Evolutionary conservation across 805 yeast genomes (phyloP), one percentile per base, ranked within the genome.

Genomic region (Teunomyces tritomae): DNA sequence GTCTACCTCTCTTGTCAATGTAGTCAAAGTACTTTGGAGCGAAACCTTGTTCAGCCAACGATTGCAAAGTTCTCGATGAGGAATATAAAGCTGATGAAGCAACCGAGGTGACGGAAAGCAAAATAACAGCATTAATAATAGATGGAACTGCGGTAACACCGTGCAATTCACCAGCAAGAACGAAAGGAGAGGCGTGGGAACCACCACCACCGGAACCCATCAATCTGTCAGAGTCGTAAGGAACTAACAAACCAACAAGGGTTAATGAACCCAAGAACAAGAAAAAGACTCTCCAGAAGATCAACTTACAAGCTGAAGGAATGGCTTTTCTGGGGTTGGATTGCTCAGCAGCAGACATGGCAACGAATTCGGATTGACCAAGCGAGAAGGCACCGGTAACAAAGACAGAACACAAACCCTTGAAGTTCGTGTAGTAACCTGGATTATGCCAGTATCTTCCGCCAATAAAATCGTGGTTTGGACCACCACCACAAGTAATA

Each of bases 41-140:
- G 57, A 70, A 64, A 8, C 71, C 71, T 51, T 72, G 76, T 48
- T 68, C 74, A 9, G 74, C 57, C 50, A 72, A 64, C 10, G 76
- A 70, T 49, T 70, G 73, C 47, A 72, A 64, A 40, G 73, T 68
- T 60, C 77, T 63, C 20, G 74, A 70, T 36, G 71, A 63, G 4
- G 76, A 70, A 57, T 72, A 72, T 48, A 72, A 66, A 11, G 76
- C 67, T 10, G 75, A 65, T 26, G 70, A 67, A 6, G 73, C 76
- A 46, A 72, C 75, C 30, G 75, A 69, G 17, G 74, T 68, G 39
- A 72, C 74, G 5, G 74, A 62, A 41, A 72, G 54, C 48, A 72
- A 63, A 45, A 72, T 71, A 29, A 70, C 70, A 16, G 76, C 65
- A 48, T 72, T 72, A 56, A 72, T 68, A 51, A 72, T 68, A 43